These are phyloP conservation scores for Phaeosphaeria sp. DNA, from an alignment of 2,329 filamentous ascomycete genomes.

Conservation along the genomic window DNA sequence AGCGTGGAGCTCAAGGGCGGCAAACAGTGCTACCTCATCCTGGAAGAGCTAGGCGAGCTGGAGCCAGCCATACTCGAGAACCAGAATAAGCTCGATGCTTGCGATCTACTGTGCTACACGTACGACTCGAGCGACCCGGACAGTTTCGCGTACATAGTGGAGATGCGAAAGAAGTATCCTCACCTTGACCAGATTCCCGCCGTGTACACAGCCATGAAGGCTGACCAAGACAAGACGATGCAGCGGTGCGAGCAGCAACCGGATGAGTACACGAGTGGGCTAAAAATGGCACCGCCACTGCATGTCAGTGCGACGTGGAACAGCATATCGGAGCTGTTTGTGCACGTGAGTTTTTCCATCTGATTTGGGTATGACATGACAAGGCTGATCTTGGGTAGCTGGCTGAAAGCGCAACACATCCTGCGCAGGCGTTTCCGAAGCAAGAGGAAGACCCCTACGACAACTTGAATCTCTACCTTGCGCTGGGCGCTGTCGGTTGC, in stretches of 20 bases:
- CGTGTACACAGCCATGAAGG: slow-evolving; percentile 92
- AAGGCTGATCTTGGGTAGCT: slow-evolving; percentile 56
- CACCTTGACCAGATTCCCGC: slow-evolving; percentile 88
- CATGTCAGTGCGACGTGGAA: slow-evolving; percentile 96
- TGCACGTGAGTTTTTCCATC: slow-evolving; percentile 60
- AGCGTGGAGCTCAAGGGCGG: slow-evolving; percentile 94
- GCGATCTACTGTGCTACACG: slow-evolving; percentile 91
- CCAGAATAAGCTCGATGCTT: slow-evolving; percentile 84
- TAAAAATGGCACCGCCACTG: slow-evolving; percentile 89
- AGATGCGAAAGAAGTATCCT: slow-evolving; percentile 77
- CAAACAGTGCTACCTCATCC: slow-evolving; percentile 95
- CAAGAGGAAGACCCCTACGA: slow-evolving; percentile 82
- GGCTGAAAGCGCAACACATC: slow-evolving; percentile 90
- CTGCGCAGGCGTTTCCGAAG: slow-evolving; percentile 86
- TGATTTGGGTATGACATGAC: neutral
- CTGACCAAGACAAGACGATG: slow-evolving; percentile 95
- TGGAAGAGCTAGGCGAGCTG: slow-evolving; percentile 94
- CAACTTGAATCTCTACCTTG: slow-evolving; percentile 84
- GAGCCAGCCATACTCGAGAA: slow-evolving; percentile 95
- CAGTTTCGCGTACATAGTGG: slow-evolving; percentile 89
- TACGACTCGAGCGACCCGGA: slow-evolving; percentile 98
- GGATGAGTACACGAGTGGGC: slow-evolving; percentile 82
- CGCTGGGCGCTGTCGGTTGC: slow-evolving; percentile 73
- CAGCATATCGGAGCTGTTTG: slow-evolving; percentile 92
- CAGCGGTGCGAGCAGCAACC: slow-evolving; percentile 88